Percentiles rank a stretch among this genome's conserved stretches.
Conservation (phyloP, 2,329 filamentous ascomycete genomes). For the Penicillium concentricum region DNA sequence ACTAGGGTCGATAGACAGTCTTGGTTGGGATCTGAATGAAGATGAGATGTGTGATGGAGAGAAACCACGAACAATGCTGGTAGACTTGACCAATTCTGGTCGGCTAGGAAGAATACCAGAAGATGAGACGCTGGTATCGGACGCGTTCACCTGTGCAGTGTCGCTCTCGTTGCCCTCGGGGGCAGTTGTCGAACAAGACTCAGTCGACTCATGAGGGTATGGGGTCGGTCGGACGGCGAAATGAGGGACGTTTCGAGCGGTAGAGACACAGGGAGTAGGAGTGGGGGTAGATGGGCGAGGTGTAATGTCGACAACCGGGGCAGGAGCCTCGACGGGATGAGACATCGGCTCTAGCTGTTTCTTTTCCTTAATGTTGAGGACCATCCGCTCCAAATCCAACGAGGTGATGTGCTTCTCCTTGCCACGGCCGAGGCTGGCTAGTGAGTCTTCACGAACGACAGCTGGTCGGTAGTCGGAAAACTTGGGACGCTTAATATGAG, state of each 20-base stretch:
- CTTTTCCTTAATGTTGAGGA: slow-evolving; percentile 85
- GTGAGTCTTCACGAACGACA: slow-evolving; percentile 54
- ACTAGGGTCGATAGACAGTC: slow-evolving; percentile 50
- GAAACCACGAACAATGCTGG: slow-evolving; percentile 82
- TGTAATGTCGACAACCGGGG: slow-evolving; percentile 43
- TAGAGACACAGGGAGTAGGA: slow-evolving; percentile 31
- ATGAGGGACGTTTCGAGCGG: slow-evolving; percentile 33
- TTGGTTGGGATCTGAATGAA: slow-evolving; percentile 63
- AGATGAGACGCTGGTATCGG: slow-evolving; percentile 63
- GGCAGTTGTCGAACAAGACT: slow-evolving; percentile 61
- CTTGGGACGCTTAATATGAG: slow-evolving; percentile 59
- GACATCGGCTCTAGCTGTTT: slow-evolving; percentile 62
- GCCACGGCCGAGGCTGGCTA: slow-evolving; percentile 66
- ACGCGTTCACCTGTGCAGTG: slow-evolving; percentile 43
- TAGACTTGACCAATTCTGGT: slow-evolving; percentile 54
- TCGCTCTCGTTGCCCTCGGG: slow-evolving; percentile 48
- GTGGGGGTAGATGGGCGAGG: slow-evolving; percentile 45
- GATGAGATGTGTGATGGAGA: slow-evolving; percentile 72
- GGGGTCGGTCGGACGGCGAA: slow-evolving; percentile 23
- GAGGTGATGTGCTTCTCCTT: slow-evolving; percentile 89
- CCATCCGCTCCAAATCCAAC: slow-evolving; percentile 88
- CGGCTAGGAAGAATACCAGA: slow-evolving; percentile 42
- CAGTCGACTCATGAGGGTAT: slow-evolving; percentile 48
- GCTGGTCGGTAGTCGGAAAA: slow-evolving; percentile 64
- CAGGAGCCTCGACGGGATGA: slow-evolving; percentile 41